Base-by-base conservation (phyloP, 2,329 filamentous ascomycete genomes). In the Sporothrix globosa region DNA sequence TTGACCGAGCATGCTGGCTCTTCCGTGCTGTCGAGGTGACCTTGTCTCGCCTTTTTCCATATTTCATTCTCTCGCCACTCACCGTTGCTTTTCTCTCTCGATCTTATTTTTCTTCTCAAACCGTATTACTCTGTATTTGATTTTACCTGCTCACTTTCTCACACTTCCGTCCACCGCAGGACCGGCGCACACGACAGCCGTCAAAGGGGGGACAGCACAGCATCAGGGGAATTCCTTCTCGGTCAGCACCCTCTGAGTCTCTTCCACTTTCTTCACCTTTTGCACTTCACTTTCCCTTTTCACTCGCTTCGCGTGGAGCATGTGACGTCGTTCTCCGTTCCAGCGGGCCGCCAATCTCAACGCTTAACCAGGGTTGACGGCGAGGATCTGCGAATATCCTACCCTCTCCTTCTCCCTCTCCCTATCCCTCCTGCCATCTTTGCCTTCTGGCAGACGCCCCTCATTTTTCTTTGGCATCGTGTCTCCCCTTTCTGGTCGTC, bases 301-400 rank as follows among this genome's bases (percentile, higher is more conserved):
- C 4, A 60, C 66, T 70, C 53, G 46, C 46, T 61, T 70, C 60
- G 53, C 46, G 63, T 66, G 67, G 66, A 65, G 56, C 54, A 52
- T 58, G 67, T 73, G 72, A 73, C 72, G 72, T 71, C 61, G 67
- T 56, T 71, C 34, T 61, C 70, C 70, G 69, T 68, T 50, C 71
- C 69, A 72, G 52, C 27, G 60, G 53, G 44, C 58, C 69, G 54
- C 67, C 71, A 69, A 72, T 53, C 67, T 73, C 44, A 53, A 61
- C 41, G 24, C 67, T 46, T 53, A 10, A 27, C 44, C n/a, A 53
- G 68, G 56, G 56, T 48, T 9, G 19, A 21, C 3, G 39, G 30
- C 9, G 50, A 50, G 7, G 41, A 69, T 60, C 54, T 50, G 53
- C 66, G 41, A 13, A 17, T 27, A 46, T 73, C 70, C 73, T 30